These are phyloP conservation scores for Zasmidium citrigriseum DNA, from an alignment of 2,329 filamentous ascomycete genomes.

Conservation along the genomic window DNA sequence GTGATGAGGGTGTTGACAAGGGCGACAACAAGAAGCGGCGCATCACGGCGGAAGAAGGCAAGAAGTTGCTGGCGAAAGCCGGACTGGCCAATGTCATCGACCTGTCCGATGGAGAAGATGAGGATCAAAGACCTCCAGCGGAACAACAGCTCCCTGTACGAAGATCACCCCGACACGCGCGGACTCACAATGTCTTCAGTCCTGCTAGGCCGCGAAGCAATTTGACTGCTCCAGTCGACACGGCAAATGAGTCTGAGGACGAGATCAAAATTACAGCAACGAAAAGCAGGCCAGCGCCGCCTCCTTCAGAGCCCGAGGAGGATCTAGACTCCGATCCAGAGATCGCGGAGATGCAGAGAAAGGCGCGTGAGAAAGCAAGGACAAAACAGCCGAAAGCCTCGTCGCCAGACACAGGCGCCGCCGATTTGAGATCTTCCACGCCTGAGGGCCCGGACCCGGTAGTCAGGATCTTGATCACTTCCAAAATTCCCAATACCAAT, in stretches of 20 bases:
- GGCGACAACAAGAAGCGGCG: constrained; percentile 29
- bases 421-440: constrained; percentile 12
- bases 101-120: constrained; percentile 14
- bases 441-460: constrained; percentile 46
- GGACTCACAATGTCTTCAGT: constrained; percentile 16
- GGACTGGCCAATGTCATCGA: constrained; percentile 14
- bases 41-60: constrained; percentile 29
- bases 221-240: constrained; percentile 8
- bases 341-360: constrained; percentile 43
- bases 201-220: constrained; percentile 6
- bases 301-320: constrained; percentile 22
- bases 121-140: constrained; percentile 12
- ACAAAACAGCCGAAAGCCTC: constrained; percentile 10
- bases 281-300: neutral
- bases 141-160: constrained; percentile 11
- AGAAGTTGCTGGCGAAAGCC: constrained; percentile 21
- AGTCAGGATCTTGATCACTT: constrained; percentile 68
- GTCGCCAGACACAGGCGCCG: constrained; percentile 7
- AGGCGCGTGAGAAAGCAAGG: constrained; percentile 40
- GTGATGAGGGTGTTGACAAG: constrained; percentile 22
- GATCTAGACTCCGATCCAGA: constrained; percentile 44
- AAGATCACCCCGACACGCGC: constrained; percentile 14
- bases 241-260: constrained; percentile 22
- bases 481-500: constrained; percentile 62
- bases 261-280: constrained; percentile 13